Base-by-base conservation (phyloP, 2,329 filamentous ascomycete genomes). In the Talaromyces sp. region DNA sequence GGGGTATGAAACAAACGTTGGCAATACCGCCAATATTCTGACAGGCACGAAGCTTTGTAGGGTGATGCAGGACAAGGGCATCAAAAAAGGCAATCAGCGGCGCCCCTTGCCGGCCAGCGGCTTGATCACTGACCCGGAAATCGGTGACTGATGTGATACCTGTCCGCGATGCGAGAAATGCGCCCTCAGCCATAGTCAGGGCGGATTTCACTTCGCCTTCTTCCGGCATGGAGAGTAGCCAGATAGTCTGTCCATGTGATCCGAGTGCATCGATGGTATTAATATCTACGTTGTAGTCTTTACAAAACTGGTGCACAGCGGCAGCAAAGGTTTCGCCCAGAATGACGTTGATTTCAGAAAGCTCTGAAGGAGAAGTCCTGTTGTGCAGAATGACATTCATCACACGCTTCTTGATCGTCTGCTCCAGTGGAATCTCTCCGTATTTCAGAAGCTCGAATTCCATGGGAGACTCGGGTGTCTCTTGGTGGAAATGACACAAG, bases 11-110 rank as follows among this genome's bases (percentile, higher is more conserved):
- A 75, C 83, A 87, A 27, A 88, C 82, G 68, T 85, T 88, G 35
- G 83, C 83, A 48, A 88, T 86, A 37, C 85, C 85, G 60, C 84
- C 84, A 62, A 88, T 87, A 70, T 87, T 87, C 70, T 88, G 84
- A 72, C 85, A 87, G 2, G 83, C 84, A 31, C 86, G 82, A 8
- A 86, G 75, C 72, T 85, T 86, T 3, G 75, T 82, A 0, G 85
- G 82, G 68, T 88, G 83, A 68, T 84, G 83, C 19, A 88, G 77
- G 10, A 87, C 70, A 3, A 87, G 75, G 0, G 81, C 79, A 68
- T 88, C 84, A 69, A 88, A 84, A 68, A 87, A 85, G 22, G 81
- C 83, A 64, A 85, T 83, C 16, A 87, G 77, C 0, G 85, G 83
- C 1, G 84, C 82, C 3, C 83, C 83, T 70, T 86, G 84, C 48